Conservation (phyloP, 2,329 filamentous ascomycete species). For the Aspergillus floridensis region DNA sequence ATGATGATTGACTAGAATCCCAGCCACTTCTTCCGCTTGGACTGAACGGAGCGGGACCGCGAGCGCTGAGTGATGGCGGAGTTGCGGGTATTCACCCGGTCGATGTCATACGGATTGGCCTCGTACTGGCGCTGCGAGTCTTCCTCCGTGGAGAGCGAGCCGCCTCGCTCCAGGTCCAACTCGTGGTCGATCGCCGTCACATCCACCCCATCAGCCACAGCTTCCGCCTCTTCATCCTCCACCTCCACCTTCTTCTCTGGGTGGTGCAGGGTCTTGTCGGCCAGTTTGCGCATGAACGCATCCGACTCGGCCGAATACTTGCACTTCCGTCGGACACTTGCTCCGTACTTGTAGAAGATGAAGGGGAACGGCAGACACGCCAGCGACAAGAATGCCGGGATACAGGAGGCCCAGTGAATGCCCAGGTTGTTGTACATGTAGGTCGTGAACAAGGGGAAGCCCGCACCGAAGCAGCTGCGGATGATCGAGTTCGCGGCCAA, state of each 20-base stretch:
- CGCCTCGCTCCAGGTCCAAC: background rate
- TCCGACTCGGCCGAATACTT: constrained; percentile 36
- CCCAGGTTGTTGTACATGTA: constrained; percentile 42
- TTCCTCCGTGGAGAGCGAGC: constrained; percentile 5
- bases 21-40: constrained; percentile 8
- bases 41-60: constrained; percentile 10
- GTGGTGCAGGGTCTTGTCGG: constrained; percentile 10
- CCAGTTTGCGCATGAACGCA: constrained; percentile 28
- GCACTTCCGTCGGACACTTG: constrained; percentile 33
- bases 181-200: background rate
- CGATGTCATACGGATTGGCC: constrained; percentile 32
- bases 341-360: constrained; percentile 39
- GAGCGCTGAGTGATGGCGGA: constrained; percentile 26
- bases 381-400: constrained; percentile 41
- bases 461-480: constrained; percentile 42
- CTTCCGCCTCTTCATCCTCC: constrained; percentile 5
- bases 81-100: constrained; percentile 31
- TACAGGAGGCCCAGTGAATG: constrained; percentile 42
- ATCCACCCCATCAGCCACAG: background rate
- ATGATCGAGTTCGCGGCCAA: constrained; percentile 43
- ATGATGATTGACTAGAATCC: background rate
- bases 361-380: constrained; percentile 35
- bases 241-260: background rate
- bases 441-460: constrained; percentile 43
- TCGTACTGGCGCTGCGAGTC: constrained; percentile 22